Evolutionary conservation across 257 asterid genomes (phyloP).

Genomic region (Nicotiana paniculata): DNA sequence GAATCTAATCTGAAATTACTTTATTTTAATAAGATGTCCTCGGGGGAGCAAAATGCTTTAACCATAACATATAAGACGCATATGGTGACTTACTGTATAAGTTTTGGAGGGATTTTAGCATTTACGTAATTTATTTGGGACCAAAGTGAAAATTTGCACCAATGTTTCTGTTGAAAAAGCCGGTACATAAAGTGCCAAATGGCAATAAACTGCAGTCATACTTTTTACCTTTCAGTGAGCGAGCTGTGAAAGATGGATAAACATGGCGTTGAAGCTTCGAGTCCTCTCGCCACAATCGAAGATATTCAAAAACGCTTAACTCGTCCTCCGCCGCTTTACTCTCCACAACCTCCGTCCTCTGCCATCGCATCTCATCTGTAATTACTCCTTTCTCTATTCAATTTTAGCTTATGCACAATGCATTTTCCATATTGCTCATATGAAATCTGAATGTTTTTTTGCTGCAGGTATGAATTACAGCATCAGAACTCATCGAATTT

Average conservation of each 20-base stretch:
- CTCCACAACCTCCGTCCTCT: constrained; percentile 1
- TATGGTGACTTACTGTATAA: no score
- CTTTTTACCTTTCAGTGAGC: background rate
- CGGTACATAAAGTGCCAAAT: background rate
- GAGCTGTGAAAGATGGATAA: background rate
- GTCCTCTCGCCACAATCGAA: constrained; percentile 19
- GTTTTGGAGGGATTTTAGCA: background rate
- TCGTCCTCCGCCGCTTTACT: constrained; percentile 16
- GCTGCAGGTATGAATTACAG: constrained; percentile 1
- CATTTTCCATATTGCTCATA: background rate
- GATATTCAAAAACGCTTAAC: constrained; percentile 28
- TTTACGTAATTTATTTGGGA: background rate
- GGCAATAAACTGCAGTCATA: background rate
- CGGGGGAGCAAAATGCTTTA: no score
- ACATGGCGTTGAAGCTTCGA: constrained; percentile 9
- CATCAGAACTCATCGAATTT: background rate
- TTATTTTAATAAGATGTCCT: no score
- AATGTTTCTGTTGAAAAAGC: background rate
- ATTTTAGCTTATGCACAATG: background rate
- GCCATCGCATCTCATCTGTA: constrained; percentile 7
- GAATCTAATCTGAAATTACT: no score
- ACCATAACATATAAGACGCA: no score
- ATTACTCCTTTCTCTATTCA: background rate
- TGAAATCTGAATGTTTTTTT: background rate
- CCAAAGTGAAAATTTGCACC: background rate